Conservation (phyloP, 129 eudicot species). For the Artemisia tridentata region DNA sequence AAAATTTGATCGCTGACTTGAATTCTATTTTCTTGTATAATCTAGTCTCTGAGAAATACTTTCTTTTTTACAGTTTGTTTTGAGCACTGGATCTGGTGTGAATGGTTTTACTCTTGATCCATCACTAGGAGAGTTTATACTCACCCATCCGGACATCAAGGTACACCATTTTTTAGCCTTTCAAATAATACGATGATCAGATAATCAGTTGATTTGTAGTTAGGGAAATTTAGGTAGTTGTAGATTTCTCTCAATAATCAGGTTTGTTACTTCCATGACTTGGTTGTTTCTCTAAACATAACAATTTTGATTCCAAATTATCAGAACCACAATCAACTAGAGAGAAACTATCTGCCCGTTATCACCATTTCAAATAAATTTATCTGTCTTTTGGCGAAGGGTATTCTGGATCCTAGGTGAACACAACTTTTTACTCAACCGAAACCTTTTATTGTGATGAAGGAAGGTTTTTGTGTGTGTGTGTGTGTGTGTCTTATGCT, state of each 20-base stretch:
- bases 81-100: conserved; percentile 91
- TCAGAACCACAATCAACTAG: background rate
- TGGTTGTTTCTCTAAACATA: background rate
- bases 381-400: background rate
- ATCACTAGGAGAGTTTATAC: conserved; percentile 93
- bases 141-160: conserved; percentile 95
- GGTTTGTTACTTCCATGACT: background rate
- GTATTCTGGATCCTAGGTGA: background rate
- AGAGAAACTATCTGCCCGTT: background rate
- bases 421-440: background rate
- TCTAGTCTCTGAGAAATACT: conserved; percentile 11
- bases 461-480: no score
- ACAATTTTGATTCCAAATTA: background rate
- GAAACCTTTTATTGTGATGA: background rate
- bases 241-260: background rate
- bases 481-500: background rate
- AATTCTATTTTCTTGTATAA: background rate
- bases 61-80: conserved; percentile 58
- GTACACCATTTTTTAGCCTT: conserved; percentile 25
- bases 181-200: background rate
- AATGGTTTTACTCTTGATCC: conserved; percentile 99
- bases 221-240: background rate
- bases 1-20: background rate
- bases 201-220: background rate
- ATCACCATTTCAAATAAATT: background rate